A percentile compares a stretch with the other conserved stretches of the same genome.
phyloP scores from a whole-genome alignment of 2,329 filamentous ascomycete species.

The Xylaria multiplex region DNA sequence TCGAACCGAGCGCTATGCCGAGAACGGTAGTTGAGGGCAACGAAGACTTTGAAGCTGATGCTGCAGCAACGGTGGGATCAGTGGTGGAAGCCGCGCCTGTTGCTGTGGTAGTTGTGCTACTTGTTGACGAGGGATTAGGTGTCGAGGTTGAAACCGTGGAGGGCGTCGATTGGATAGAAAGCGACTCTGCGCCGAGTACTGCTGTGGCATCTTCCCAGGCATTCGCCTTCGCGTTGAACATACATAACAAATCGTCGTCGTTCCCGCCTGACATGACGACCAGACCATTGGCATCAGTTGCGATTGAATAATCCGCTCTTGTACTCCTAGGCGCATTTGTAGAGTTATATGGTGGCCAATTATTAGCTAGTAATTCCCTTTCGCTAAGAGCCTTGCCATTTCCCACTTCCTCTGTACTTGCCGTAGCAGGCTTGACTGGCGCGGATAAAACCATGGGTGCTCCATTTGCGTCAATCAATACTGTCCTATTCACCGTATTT shows the following conservation, averaged over 20 bases:
- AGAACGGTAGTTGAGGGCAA: conserved; percentile 70
- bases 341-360: conserved; percentile 83
- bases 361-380: conserved; percentile 64
- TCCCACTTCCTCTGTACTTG: conserved; percentile 34
- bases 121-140: conserved; percentile 40
- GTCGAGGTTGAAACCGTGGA: conserved; percentile 50
- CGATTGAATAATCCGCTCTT: conserved; percentile 76
- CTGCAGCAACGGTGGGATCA: conserved; percentile 39
- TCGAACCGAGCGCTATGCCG: conserved; percentile 83
- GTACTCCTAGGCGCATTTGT: conserved; percentile 73
- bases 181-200: conserved; percentile 63
- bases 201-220: conserved; percentile 78
- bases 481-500: conserved; percentile 76
- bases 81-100: conserved; percentile 33
- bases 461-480: conserved; percentile 72
- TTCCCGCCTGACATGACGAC: conserved; percentile 84
- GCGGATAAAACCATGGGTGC: conserved; percentile 59
- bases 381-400: conserved; percentile 1
- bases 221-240: conserved; percentile 82
- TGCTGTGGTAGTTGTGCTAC: conserved; percentile 30
- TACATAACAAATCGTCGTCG: conserved; percentile 71
- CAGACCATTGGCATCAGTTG: conserved; percentile 71
- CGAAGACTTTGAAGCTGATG: conserved; percentile 23
- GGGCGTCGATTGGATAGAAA: conserved; percentile 50
- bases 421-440: conserved; percentile 51